These are phyloP conservation scores for Lagenidium giganteum DNA, from an alignment of 352 stramenopile species.

Conservation along the genomic window DNA sequence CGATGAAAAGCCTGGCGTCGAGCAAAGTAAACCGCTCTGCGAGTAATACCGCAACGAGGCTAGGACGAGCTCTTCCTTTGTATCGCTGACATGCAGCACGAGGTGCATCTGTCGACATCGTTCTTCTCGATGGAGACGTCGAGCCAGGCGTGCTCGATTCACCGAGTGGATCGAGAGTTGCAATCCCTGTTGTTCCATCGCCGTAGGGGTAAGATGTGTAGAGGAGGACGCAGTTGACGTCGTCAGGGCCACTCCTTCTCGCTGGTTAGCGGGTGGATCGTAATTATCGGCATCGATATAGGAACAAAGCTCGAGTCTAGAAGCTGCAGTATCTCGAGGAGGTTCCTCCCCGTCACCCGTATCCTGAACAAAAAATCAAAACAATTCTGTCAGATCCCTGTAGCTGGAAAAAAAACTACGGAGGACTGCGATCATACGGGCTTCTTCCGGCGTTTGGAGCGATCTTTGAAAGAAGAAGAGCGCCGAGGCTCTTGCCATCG, in stretches of 20 bases:
- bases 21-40: conserved; percentile 40
- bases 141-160: conserved; percentile 22
- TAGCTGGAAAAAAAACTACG: too few species aligned
- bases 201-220: not conserved
- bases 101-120: conserved; percentile 60
- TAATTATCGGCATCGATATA: conserved; percentile 61
- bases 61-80: conserved; percentile 28
- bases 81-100: conserved; percentile 32
- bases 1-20: conserved; percentile 48
- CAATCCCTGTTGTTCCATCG: conserved; percentile 9
- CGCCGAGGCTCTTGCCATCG: conserved; percentile 55
- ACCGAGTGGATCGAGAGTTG: conserved; percentile 9
- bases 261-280: conserved; percentile 3
- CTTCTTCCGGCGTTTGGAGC: conserved; percentile 12
- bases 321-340: too few species aligned
- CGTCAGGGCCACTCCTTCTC: not conserved
- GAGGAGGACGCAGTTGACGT: not conserved
- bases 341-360: too few species aligned
- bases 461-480: conserved; percentile 7
- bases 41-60: conserved; percentile 47
- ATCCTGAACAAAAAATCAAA: too few species aligned
- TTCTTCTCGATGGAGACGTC: conserved; percentile 46
- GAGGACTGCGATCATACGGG: too few species aligned
- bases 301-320: conserved; percentile 15
- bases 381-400: too few species aligned